These are phyloP conservation scores for Zea luxurians DNA, from an alignment of 176 grass and related monocot species.

Conservation along the genomic window DNA sequence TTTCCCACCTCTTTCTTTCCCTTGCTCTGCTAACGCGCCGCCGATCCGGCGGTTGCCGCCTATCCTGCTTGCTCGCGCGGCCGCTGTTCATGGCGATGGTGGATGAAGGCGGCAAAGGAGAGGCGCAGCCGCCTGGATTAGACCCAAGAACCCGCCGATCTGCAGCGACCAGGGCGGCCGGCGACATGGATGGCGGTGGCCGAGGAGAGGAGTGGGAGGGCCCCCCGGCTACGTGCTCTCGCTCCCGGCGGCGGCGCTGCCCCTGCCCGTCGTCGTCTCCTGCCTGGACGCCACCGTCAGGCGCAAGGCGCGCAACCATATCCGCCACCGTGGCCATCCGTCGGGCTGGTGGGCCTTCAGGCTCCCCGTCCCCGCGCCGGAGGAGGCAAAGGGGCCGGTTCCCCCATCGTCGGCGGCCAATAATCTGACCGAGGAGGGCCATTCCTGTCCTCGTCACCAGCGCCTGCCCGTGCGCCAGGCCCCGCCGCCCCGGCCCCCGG, in stretches of 20 bases:
- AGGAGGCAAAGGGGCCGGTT: neutral
- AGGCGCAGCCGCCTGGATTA: constrained; percentile 49
- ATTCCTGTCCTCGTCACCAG: neutral
- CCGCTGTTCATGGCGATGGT: constrained; percentile 38
- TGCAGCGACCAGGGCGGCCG: neutral
- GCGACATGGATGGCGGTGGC: constrained; percentile 23
- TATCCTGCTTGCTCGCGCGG: constrained; percentile 1
- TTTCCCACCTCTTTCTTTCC: neutral
- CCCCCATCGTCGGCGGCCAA: neutral
- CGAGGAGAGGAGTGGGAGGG: neutral
- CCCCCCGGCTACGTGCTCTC: neutral
- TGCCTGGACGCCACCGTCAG: constrained; percentile 37
- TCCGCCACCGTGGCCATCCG: constrained; percentile 35
- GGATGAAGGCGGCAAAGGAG: constrained; percentile 22
- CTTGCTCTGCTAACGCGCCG: constrained; percentile 4
- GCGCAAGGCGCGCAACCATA: constrained; percentile 51
- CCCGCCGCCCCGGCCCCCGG: neutral
- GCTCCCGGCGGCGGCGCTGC: constrained; percentile 27
- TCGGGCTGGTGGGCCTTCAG: constrained; percentile 45
- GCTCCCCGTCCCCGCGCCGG: constrained; percentile 20
- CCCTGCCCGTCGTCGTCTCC: constrained; percentile 10
- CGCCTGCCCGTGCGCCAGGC: neutral
- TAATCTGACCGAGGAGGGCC: neutral
- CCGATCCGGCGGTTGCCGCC: neutral
- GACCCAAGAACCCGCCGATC: constrained; percentile 38